phyloP scores from a whole-genome alignment of 1,284 basidiomycete genomes.

The Bondarzewia mesenterica region DNA sequence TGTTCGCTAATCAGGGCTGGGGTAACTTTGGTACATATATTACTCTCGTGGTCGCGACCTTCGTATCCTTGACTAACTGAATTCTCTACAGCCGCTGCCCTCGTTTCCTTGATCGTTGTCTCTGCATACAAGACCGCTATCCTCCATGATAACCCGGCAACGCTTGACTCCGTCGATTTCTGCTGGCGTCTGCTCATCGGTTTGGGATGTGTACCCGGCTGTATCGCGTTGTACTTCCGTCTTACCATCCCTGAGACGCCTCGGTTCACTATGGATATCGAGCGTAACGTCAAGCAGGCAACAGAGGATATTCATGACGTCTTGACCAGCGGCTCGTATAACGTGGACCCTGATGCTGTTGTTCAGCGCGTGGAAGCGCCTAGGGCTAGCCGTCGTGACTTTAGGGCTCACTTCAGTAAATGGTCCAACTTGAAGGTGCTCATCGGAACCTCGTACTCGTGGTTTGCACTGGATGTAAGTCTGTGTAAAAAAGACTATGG shows the following conservation, averaged over 20 bases:
- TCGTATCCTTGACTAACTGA: conserved; percentile 17
- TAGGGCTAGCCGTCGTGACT: conserved; percentile 58
- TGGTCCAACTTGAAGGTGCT: conserved; percentile 62
- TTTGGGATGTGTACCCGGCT: conserved; percentile 61
- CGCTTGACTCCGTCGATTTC: conserved; percentile 44
- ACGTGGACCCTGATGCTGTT: conserved; percentile 47
- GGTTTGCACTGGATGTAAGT: conserved; percentile 72
- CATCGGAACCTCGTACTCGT: conserved; percentile 55
- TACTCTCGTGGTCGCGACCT: conserved; percentile 8
- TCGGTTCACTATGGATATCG: conserved; percentile 87
- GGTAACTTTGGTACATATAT: conserved; percentile 48
- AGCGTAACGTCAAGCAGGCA: conserved; percentile 74
- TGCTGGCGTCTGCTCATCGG: conserved; percentile 69
- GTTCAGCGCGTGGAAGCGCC: conserved; percentile 56
- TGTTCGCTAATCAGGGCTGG: conserved; percentile 66
- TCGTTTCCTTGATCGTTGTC: conserved; percentile 64
- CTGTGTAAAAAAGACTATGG: background rate
- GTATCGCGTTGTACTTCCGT: conserved; percentile 68
- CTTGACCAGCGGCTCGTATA: conserved; percentile 42
- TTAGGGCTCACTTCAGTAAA: conserved; percentile 50
- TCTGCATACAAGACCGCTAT: conserved; percentile 62
- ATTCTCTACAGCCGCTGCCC: conserved; percentile 42
- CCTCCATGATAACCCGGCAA: conserved; percentile 34
- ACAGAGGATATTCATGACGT: conserved; percentile 59
- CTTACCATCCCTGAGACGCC: conserved; percentile 74